A percentile compares a stretch with the other conserved stretches of the same genome.
phyloP scores from a whole-genome alignment of 2,329 filamentous ascomycete species.

The Nemania diffusa region DNA sequence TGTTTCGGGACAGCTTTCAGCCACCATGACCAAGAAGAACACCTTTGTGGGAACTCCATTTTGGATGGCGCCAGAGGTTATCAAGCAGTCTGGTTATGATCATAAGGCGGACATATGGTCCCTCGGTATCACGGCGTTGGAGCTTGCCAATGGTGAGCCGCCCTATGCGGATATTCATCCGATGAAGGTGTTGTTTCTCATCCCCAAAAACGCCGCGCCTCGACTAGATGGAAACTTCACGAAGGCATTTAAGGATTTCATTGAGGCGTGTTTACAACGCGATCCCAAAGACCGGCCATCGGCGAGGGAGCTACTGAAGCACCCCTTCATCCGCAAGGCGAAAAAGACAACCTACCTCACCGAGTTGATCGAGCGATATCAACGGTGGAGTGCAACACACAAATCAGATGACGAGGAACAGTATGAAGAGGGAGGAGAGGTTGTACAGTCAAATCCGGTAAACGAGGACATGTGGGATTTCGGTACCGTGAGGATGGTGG shows the following conservation, averaged over 20 bases:
- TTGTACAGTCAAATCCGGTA: conserved; percentile 65
- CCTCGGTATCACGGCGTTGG: conserved; percentile 90
- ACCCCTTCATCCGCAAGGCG: conserved; percentile 88
- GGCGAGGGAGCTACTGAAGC: conserved; percentile 86
- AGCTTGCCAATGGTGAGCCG: conserved; percentile 90
- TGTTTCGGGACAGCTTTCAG: conserved; percentile 93
- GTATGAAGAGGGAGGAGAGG: conserved; percentile 66
- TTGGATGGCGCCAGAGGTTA: conserved; percentile 99
- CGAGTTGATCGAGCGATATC: conserved; percentile 91
- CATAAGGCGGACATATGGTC: conserved; percentile 99
- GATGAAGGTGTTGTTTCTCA: conserved; percentile 97
- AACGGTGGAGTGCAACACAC: conserved; percentile 85
- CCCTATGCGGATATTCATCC: conserved; percentile 97
- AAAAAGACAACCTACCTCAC: conserved; percentile 98
- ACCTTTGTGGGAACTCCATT: conserved; percentile 98
- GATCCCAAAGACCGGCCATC: conserved; percentile 90
- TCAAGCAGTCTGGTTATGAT: conserved; percentile 97
- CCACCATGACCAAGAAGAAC: conserved; percentile 99
- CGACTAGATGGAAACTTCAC: conserved; percentile 83
- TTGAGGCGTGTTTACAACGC: conserved; percentile 84
- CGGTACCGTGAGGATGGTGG: conserved; percentile 88
- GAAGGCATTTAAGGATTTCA: conserved; percentile 84
- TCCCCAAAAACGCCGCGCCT: conserved; percentile 92
- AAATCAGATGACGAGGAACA: conserved; percentile 77
- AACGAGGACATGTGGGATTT: conserved; percentile 98